Evolutionary conservation across 768 basidiomycete species (phyloP), one percentile per base, ranked within the genome.

Genomic region (Melanogaster broomeanus): DNA sequence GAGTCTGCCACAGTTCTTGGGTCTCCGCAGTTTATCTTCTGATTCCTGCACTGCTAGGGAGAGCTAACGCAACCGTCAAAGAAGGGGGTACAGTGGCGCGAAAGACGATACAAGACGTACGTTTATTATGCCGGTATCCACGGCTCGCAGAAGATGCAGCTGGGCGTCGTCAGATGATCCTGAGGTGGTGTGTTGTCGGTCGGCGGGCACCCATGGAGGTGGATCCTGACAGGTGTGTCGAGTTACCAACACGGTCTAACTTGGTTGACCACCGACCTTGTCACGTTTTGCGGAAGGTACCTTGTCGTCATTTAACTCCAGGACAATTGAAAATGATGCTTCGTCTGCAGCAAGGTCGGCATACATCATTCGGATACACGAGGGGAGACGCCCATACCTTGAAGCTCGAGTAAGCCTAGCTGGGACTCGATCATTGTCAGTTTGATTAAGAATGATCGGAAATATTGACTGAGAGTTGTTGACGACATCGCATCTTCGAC

Each of bases 91-190:
- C 9, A 15, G 10, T 31, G 18, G 5, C 33, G 18, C 12, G 3
- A 22, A 55, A 38, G 18, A 28, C 12, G 52, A 42, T 6, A n/a
- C n/a, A 19, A 42, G 28, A 60, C 81, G 61, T 63, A 85, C 91
- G 63, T 87, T 90, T 45, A 93, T 80, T 39, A 93, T 81, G 3
- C 90, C 90, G 1, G 90, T 93, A 59, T 91, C 88, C 7, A 93
- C 88, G 12, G 86, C 86, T 21, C 90, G 78, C 47, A 93, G 70
- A 73, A 91, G 77, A 58, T 88, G 84, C 16, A 90, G 70, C 64
- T 91, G 85, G 24, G 87, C 81, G 34, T 81, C 68, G 27, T 88
- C 83, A n/a, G 81, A 75, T 15, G 75, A 72, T 13, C 82, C 88
- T 15, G 76, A 58, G 8, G 90, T 90, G 11, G 90, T 90, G 51